These are phyloP conservation scores for Linaria vulgaris DNA, from an alignment of 257 asterid species.

Conservation along the genomic window DNA sequence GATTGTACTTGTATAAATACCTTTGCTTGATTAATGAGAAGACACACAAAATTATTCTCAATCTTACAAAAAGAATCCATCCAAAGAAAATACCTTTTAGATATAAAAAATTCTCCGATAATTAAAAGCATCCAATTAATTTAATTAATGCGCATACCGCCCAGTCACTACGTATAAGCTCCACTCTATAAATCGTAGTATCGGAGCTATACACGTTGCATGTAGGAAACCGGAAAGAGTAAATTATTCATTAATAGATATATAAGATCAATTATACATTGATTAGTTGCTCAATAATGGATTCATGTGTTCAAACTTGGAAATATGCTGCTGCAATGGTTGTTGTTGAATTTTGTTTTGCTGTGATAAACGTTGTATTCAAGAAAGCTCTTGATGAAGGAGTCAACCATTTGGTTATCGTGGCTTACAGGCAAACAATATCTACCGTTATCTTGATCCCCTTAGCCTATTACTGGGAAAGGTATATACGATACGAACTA, in stretches of 20 bases:
- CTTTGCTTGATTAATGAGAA: too few species aligned
- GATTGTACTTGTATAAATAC: too few species aligned
- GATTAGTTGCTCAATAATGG: background rate
- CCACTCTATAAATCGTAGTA: too few species aligned
- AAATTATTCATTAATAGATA: background rate
- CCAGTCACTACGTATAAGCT: too few species aligned
- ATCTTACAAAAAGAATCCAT: too few species aligned
- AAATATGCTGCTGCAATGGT: conserved; percentile 47
- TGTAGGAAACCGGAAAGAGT: background rate
- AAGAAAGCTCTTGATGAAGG: conserved; percentile 58
- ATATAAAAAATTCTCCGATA: too few species aligned
- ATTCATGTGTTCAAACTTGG: conserved; percentile 35
- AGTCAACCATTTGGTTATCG: conserved; percentile 36
- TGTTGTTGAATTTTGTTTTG: conserved; percentile 41
- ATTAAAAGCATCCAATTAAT: too few species aligned
- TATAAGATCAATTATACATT: background rate
- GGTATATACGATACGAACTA: conserved; percentile 29
- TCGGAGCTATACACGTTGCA: too few species aligned
- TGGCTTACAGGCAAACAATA: conserved; percentile 51
- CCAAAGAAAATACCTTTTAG: too few species aligned
- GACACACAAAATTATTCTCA: too few species aligned
- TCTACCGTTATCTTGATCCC: conserved; percentile 54
- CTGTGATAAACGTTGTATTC: conserved; percentile 40
- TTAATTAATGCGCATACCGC: too few species aligned
- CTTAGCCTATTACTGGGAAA: conserved; percentile 52